Percentiles rank a stretch among this genome's conserved stretches.
phyloP scores from a whole-genome alignment of 163 green algal species.

The Coccomyxa subellipsoidea region DNA sequence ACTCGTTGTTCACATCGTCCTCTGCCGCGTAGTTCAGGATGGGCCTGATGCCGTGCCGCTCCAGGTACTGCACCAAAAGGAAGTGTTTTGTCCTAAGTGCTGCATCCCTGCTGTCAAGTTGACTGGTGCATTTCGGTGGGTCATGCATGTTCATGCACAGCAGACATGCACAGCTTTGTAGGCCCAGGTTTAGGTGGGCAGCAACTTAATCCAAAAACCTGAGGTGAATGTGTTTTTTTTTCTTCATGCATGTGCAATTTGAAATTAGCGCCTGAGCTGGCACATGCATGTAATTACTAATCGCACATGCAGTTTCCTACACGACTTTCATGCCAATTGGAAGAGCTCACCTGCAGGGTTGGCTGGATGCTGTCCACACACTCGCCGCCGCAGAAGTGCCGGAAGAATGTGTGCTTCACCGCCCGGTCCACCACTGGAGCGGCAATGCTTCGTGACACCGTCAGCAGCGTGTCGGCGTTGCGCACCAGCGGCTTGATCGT shows the following conservation, averaged over 20 bases:
- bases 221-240: too few species aligned
- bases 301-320: too few species aligned
- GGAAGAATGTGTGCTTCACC: slow-evolving; percentile 22
- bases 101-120: too few species aligned
- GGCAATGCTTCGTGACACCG: background rate
- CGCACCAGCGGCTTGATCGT: slow-evolving; percentile 35
- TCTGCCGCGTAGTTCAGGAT: slow-evolving; percentile 89
- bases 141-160: too few species aligned
- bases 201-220: too few species aligned
- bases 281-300: too few species aligned
- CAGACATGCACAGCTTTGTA: too few species aligned
- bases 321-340: background rate
- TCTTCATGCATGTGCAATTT: too few species aligned
- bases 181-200: too few species aligned
- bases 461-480: slow-evolving; percentile 26
- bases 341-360: slow-evolving; percentile 21
- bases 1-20: slow-evolving; percentile 52
- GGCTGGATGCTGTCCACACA: slow-evolving; percentile 29
- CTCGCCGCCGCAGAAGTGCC: slow-evolving; percentile 33
- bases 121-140: too few species aligned
- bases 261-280: too few species aligned
- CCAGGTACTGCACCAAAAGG: slow-evolving; percentile 30
- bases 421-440: slow-evolving; percentile 15
- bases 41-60: slow-evolving; percentile 50
- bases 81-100: too few species aligned